phyloP scores from a whole-genome alignment of 2,329 filamentous ascomycete species.

The Phialemoniopsis sp. region DNA sequence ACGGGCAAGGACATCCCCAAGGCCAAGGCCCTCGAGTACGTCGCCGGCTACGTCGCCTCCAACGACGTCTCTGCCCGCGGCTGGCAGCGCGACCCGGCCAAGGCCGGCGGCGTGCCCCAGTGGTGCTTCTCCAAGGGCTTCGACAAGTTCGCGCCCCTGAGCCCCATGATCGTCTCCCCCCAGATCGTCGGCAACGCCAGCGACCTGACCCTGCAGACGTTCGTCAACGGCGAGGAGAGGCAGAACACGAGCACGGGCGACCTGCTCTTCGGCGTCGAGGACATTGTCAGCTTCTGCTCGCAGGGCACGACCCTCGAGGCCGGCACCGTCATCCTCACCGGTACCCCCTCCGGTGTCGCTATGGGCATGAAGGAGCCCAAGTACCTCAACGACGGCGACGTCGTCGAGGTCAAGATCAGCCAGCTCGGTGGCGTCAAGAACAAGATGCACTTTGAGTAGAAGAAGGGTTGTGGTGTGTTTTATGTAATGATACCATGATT shows the following conservation, averaged over 20 bases:
- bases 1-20: constrained; percentile 29
- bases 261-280: constrained; percentile 30
- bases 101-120: constrained; percentile 24
- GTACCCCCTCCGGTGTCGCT: constrained; percentile 36
- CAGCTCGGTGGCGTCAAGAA: constrained; percentile 23
- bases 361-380: constrained; percentile 29
- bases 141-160: constrained; percentile 28
- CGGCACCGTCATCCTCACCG: constrained; percentile 33
- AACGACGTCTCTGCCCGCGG: constrained; percentile 32
- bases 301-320: constrained; percentile 29
- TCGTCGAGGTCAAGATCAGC: constrained; percentile 30
- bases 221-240: constrained; percentile 27
- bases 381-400: constrained; percentile 11
- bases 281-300: constrained; percentile 27
- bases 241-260: constrained; percentile 33
- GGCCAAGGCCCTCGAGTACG: constrained; percentile 28
- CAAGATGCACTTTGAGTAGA: constrained; percentile 12
- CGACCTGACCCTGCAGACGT: constrained; percentile 21
- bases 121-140: constrained; percentile 34
- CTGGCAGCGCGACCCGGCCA: constrained; percentile 27
- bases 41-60: constrained; percentile 30
- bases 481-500: too few species aligned
- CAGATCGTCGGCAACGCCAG: constrained; percentile 22
- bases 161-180: constrained; percentile 26
- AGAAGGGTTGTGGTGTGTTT: too few species aligned